A percentile compares a stretch with the other conserved stretches of the same genome.
These are phyloP conservation scores for Rutstroemia sp. DNA, from an alignment of 2,329 filamentous ascomycete species.

Conservation along the genomic window DNA sequence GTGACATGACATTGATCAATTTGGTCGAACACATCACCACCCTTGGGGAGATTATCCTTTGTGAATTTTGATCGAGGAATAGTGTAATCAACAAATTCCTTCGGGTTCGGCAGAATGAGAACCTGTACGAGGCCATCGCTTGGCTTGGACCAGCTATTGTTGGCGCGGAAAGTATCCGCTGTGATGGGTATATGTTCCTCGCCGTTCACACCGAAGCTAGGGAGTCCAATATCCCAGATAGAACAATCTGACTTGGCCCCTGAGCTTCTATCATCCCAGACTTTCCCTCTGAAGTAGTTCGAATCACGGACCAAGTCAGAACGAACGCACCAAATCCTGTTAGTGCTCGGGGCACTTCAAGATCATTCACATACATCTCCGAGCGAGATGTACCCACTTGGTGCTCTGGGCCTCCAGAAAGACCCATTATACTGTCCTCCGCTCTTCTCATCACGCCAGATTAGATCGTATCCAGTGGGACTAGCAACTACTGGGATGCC, in stretches of 20 bases:
- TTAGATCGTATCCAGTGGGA: not conserved
- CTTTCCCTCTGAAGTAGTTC: not conserved
- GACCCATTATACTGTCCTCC: not conserved
- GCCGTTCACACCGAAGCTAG: not conserved
- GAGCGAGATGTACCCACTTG: not conserved
- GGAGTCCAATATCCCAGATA: not conserved
- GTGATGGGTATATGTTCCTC: not conserved
- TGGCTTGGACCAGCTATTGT: not conserved
- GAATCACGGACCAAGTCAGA: not conserved
- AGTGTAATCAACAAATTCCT: not conserved
- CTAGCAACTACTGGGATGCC: not conserved
- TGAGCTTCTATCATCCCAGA: not conserved
- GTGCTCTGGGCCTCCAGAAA: not conserved
- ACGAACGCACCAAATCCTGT: not conserved
- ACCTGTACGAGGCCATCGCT: not conserved
- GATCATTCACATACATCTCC: not conserved
- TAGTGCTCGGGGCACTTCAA: not conserved
- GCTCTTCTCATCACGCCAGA: not conserved
- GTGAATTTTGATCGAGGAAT: not conserved
- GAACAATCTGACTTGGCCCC: not conserved
- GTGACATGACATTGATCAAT: not conserved
- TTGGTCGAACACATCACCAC: not conserved
- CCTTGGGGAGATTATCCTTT: not conserved
- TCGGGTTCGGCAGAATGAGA: not conserved
- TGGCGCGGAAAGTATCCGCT: not conserved